Evolutionary conservation across 1,284 basidiomycete genomes (phyloP).

Genomic region (Ceratobasidium sp.): DNA sequence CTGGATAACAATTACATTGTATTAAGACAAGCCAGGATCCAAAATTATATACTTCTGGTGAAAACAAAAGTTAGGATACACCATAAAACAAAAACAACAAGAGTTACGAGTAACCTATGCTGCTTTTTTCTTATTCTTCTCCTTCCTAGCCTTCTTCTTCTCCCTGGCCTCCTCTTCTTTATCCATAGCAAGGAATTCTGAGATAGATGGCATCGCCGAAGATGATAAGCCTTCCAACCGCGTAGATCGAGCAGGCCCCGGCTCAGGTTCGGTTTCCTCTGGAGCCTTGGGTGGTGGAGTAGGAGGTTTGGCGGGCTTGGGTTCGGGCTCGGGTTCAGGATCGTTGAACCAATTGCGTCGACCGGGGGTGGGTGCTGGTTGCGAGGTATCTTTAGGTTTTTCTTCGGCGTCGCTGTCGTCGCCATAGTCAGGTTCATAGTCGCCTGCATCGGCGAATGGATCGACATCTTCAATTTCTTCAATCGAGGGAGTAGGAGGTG

Average conservation of each 20-base stretch:
- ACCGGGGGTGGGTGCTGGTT: background rate
- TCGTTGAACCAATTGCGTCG: slow-evolving; percentile 45
- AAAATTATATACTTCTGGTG: background rate
- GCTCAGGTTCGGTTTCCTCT: slow-evolving; percentile 50
- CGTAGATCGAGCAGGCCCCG: slow-evolving; percentile 54
- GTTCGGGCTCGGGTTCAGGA: slow-evolving; percentile 11
- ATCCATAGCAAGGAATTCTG: slow-evolving; percentile 77
- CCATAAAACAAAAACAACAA: too few species aligned
- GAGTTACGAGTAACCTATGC: slow-evolving; percentile 42
- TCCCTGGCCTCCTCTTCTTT: slow-evolving; percentile 65
- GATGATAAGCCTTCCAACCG: slow-evolving; percentile 73
- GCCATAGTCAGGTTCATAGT: slow-evolving; percentile 69
- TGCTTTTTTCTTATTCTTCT: slow-evolving; percentile 65
- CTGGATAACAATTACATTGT: too few species aligned
- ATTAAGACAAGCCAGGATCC: too few species aligned
- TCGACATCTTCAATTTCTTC: slow-evolving; percentile 54
- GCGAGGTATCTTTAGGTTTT: slow-evolving; percentile 30
- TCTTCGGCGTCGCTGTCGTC: slow-evolving; percentile 55
- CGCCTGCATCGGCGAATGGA: slow-evolving; percentile 85
- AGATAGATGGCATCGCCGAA: slow-evolving; percentile 77
- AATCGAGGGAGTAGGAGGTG: slow-evolving; percentile 37
- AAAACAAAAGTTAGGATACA: background rate
- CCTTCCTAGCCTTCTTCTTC: slow-evolving; percentile 72
- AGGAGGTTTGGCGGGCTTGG: slow-evolving; percentile 47
- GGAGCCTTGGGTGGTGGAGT: slow-evolving; percentile 43